Evolutionary conservation across 495 filamentous ascomycete genomes (phyloP), one percentile per base, ranked within the genome.

Genomic region (Penicillium cataractarum): DNA sequence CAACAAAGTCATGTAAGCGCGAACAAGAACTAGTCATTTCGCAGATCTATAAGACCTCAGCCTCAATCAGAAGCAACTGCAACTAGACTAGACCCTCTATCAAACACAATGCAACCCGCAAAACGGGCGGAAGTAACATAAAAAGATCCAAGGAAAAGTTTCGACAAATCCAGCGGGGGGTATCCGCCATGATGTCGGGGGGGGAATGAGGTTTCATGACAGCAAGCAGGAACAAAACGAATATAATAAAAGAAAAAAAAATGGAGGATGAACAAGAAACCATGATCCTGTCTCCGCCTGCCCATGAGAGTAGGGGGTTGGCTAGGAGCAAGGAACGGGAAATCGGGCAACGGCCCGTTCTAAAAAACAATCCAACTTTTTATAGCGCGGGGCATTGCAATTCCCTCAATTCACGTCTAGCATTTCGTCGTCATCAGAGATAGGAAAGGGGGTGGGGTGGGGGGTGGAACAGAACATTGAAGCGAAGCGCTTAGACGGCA

Each of bases 371-470:
- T 52, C 49, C 35, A 40, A 54, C 49, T 58, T 48, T 55, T 67
- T 54, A 35, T 44, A 57, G 49, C 33, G 48, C n/a, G 21, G 32
- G 39, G 65, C 65, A 64, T 62, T 70, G 65, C 59, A 60, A 65
- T 69, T 71, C 65, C 70, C 68, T 70, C 60, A 65, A 64, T 71
- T 72, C 69, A 76, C 77, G 68, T 79, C 73, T 78, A 80, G 69
- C 77, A 77, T 80, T 74, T 75, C 74, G 73, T 78, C 77, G 71
- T 77, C 70, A 71, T 71, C 65, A 66, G 57, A 57, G 46, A 64
- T 62, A 63, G 40, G 32, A 57, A 66, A 65, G 58, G 55, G 48
- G 55, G 26, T 59, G 35, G 61, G 61, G 54, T 54, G 19, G 54
- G 65, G 49, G 50, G 35, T 12, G 49, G 35, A 29, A 15, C n/a